Conservation (phyloP, 345 rosid species). For the Populus alba region DNA sequence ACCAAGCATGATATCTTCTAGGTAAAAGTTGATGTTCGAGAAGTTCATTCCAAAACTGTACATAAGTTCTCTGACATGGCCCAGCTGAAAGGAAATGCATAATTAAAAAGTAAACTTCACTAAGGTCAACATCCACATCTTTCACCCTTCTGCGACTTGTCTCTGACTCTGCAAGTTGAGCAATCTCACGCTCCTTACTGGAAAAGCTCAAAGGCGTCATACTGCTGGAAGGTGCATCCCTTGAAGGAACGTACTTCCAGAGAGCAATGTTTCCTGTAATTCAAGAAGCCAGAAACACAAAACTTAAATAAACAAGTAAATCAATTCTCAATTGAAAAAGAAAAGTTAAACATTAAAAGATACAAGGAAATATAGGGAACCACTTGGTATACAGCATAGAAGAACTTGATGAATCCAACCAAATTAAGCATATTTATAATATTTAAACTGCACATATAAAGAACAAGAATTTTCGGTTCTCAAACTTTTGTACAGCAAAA, state of each 20-base stretch:
- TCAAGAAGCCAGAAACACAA: neutral
- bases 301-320: neutral
- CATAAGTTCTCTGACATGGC: constrained; percentile 78
- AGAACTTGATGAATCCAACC: neutral
- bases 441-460: neutral
- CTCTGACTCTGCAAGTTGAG: constrained; percentile 46
- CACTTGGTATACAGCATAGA: neutral
- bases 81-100: constrained; percentile 92
- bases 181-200: constrained; percentile 51
- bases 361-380: neutral
- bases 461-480: neutral
- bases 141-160: constrained; percentile 34
- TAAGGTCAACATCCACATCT: constrained; percentile 68
- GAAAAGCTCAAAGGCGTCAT: constrained; percentile 69
- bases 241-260: constrained; percentile 55
- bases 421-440: constrained; percentile 5
- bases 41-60: constrained; percentile 78
- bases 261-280: constrained; percentile 61
- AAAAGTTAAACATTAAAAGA: neutral
- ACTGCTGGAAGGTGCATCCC: constrained; percentile 44
- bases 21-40: constrained; percentile 88
- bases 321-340: neutral
- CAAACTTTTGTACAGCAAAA: neutral
- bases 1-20: constrained; percentile 94
- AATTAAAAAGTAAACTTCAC: constrained; percentile 86